These are phyloP conservation scores for Jackrogersella multiformis DNA, from an alignment of 495 filamentous ascomycete genomes.

Conservation along the genomic window DNA sequence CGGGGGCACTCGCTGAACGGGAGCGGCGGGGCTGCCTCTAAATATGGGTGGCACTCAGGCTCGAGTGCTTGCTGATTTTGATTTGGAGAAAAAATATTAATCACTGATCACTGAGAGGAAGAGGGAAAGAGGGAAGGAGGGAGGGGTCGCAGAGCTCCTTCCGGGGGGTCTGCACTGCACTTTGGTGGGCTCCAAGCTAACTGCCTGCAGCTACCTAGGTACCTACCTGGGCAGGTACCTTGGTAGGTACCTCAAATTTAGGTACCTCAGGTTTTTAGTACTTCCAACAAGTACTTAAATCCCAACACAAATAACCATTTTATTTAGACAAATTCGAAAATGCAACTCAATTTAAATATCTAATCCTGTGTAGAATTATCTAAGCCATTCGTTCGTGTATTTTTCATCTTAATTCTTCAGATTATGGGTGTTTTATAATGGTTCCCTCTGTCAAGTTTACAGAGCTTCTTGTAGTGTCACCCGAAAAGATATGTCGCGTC, in stretches of 20 bases:
- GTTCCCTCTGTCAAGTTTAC: constrained; percentile 21
- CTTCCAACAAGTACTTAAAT: constrained; percentile 18
- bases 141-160: constrained; percentile 29
- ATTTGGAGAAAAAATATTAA: too few species aligned
- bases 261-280: background rate
- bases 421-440: constrained; percentile 1
- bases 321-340: background rate
- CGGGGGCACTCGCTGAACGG: constrained; percentile 41
- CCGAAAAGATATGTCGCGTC: constrained; percentile 30
- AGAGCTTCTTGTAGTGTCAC: constrained; percentile 35
- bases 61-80: constrained; percentile 45
- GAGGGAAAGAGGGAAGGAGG: too few species aligned
- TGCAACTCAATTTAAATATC: constrained; percentile 18
- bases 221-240: background rate
- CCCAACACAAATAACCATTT: constrained; percentile 15
- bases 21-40: constrained; percentile 46
- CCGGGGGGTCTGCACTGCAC: constrained; percentile 22
- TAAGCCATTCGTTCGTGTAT: background rate
- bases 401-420: constrained; percentile 12
- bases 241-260: background rate
- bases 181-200: constrained; percentile 14
- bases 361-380: background rate
- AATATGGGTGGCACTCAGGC: constrained; percentile 42
- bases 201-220: background rate
- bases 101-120: constrained; percentile 42